Conservation (phyloP, 345 rosid genomes). For the Dovyalis caffra region DNA sequence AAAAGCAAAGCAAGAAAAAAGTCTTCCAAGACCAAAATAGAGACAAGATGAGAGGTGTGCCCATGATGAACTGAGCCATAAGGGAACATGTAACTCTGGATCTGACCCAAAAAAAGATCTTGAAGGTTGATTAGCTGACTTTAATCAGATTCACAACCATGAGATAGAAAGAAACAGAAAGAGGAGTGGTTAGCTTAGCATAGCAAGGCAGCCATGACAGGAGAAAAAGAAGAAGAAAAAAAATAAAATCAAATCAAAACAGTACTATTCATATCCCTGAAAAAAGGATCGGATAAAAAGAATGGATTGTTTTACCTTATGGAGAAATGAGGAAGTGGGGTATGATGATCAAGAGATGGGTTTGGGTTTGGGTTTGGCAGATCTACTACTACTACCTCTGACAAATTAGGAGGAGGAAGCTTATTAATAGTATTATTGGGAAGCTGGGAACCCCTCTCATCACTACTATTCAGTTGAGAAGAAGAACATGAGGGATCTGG, state of each 20-base stretch:
- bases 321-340: constrained; percentile 60
- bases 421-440: not conserved
- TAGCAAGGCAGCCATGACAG: constrained; percentile 7
- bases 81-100: constrained; percentile 33
- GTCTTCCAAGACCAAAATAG: constrained; percentile 20
- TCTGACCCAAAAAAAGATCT: constrained; percentile 47
- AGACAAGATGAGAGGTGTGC: constrained; percentile 31
- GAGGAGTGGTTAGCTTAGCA: not conserved
- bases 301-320: constrained; percentile 54
- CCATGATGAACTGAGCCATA: constrained; percentile 34
- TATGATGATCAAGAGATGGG: constrained; percentile 23
- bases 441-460: constrained; percentile 43
- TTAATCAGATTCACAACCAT: constrained; percentile 15
- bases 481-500: constrained; percentile 64
- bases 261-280: constrained; percentile 9
- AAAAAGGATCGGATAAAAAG: not conserved
- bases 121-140: constrained; percentile 11
- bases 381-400: constrained; percentile 38
- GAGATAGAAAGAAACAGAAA: constrained; percentile 18
- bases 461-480: constrained; percentile 32
- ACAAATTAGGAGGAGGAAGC: constrained; percentile 11
- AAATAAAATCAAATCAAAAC: not conserved
- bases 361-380: constrained; percentile 28
- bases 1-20: constrained; percentile 11
- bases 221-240: no score